Percentiles rank a stretch among this genome's conserved stretches.
phyloP scores from a whole-genome alignment of 1,284 basidiomycete genomes.

The Rhodotorula sp. region DNA sequence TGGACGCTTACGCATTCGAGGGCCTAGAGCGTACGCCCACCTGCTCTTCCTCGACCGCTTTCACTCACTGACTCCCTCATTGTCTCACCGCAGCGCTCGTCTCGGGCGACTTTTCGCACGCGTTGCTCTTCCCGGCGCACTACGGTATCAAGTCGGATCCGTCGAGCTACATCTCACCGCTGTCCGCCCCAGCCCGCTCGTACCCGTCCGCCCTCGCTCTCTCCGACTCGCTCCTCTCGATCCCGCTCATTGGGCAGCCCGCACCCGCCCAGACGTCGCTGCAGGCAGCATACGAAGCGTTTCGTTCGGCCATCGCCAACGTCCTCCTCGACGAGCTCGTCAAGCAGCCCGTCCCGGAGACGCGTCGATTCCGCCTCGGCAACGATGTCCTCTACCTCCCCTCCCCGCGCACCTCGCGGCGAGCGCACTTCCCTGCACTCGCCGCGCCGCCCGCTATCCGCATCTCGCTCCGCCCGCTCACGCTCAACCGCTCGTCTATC shows the following conservation, averaged over 20 bases:
- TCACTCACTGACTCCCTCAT: not conserved
- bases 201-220: slow-evolving; percentile 33
- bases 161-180: not conserved
- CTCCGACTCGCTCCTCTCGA: slow-evolving; percentile 11
- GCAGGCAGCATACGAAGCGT: slow-evolving; percentile 9
- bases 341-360: not conserved
- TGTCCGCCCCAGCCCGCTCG: not conserved
- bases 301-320: slow-evolving; percentile 3
- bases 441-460: not conserved
- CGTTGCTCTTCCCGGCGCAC: slow-evolving; percentile 28
- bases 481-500: not conserved
- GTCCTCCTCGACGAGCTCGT: slow-evolving; percentile 13
- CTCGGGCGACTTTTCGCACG: slow-evolving; percentile 28
- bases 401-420: not conserved
- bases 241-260: slow-evolving; percentile 2
- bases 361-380: not conserved
- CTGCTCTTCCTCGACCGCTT: not conserved
- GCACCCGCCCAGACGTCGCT: not conserved
- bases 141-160: slow-evolving; percentile 4
- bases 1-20: slow-evolving; percentile 11
- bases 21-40: slow-evolving; percentile 22
- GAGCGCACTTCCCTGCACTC: not conserved
- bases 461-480: not conserved
- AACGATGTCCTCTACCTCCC: slow-evolving; percentile 1
- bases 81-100: slow-evolving; percentile 16